Base-by-base conservation (phyloP, 1,284 basidiomycete species). In the Tilletia horrida region DNA sequence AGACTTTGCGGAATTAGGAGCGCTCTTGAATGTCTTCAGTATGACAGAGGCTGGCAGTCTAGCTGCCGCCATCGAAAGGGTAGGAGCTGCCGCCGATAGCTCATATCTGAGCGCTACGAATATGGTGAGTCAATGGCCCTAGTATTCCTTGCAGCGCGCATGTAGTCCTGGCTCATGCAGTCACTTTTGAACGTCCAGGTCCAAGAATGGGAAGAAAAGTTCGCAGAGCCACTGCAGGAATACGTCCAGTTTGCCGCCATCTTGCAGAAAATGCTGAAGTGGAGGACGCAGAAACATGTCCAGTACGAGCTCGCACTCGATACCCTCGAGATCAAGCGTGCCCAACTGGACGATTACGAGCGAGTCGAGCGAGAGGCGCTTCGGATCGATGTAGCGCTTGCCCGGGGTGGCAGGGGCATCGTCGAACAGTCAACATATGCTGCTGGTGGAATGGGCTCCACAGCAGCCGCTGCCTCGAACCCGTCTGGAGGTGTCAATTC, bases 221-320 rank as follows among this genome's bases (percentile, higher is more conserved):
- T 93, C 85, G 92, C 92, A 16, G 96, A 99, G 81, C 96, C 96
- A 2, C 83, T 98, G 63, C 91, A 96, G 78, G 94, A 97, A 80
- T 98, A 98, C 83, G 86, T 89, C 45, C 95, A 98, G 82, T 99
- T 97, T 80, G 93, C 91, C 8, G 85, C 87, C 13, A 93, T 97
- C 76, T 96, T 99, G 84, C 94, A 92, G 84, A 91, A 91, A 78
- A 85, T 97, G 25, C 87, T 99, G 63, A 88, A 88, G 0, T 99
- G 96, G 84, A 89, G 96, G 40, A 96, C 98, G 82, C 92, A 95
- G 83, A 98, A 98, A 84, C 94, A 99, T 75, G 91, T 95, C 11
- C 96, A 99, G 82, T 94, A 91, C 78, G 96, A 98, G 84, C 90
- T 96, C 86, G 95, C 95, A 0, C 91, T 94, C 81, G 95, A 97